Base-by-base conservation (phyloP, 805 yeast species). In the Ogataea kodamae region DNA sequence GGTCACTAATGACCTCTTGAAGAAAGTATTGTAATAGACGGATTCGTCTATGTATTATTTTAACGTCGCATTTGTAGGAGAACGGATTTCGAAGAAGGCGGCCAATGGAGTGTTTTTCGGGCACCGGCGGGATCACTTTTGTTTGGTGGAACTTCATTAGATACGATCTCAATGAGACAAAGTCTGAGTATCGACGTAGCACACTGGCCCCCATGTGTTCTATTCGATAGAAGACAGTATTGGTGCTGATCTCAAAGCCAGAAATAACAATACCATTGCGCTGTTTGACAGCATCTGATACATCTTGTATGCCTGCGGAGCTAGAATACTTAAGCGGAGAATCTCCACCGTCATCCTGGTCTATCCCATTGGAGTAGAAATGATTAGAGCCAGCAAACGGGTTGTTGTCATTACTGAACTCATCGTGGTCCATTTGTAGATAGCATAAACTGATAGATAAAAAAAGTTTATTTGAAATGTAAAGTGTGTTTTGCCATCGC, bases 61-160 rank as follows among this genome's bases (percentile, higher is more conserved):
- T 43, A 2, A 43, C 30, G 33, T 60, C 64, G 7, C 44, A 42
- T 27, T 54, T 58, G 38, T 59, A 60, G 17, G 43, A 45, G 25
- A 60, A 52, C 2, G 65, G 65, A 30, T 52, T 52, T 17, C 46
- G 46, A 12, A 62, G 39, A 12, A 59, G 41, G 23, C 50, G 43
- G 26, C 72, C 59, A 10, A 75, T 44, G 2, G 78, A 68, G 42
- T 83, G 92, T 51, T 83, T 84, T 54, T 81, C 83, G 0, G 98
- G 98, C n/a, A 92, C 86, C 1, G 97, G 96, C 3, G 99, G 97
- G 7, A 92, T 76, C 8, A 92, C 74, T n/a, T 84, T 61, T 5
- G 94, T 77, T 4, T 97, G 98, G 49, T 82, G 81, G 34, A 89
- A 66, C 44, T 78, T 76, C 2, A 76, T 64, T 20, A 92, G 63